phyloP scores from a whole-genome alignment of 2,329 filamentous ascomycete genomes.

The Sporothrix schenckii region DNA sequence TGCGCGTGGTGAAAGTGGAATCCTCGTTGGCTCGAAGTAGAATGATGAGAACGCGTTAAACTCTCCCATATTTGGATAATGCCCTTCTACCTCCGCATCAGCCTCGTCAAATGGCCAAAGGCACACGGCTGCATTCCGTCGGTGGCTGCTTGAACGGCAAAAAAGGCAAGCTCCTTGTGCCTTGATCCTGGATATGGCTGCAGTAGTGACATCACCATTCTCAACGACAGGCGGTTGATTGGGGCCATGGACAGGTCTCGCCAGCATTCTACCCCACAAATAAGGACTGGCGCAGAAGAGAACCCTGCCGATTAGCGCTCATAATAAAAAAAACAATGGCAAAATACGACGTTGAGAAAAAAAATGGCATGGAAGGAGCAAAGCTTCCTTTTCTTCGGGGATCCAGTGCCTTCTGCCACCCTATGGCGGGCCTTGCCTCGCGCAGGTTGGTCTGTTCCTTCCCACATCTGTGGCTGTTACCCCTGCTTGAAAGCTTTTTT shows the following conservation, averaged over 20 bases:
- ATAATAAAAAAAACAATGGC: not conserved
- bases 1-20: not conserved
- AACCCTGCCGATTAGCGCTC: not conserved
- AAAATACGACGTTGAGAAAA: not conserved
- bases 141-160: not conserved
- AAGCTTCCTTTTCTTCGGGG: not conserved
- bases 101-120: not conserved
- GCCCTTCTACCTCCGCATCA: not conserved
- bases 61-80: no score
- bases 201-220: slow-evolving; percentile 28
- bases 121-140: not conserved
- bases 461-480: slow-evolving; percentile 3
- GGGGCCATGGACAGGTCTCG: not conserved
- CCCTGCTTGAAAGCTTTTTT: not conserved
- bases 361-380: not conserved
- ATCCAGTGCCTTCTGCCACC: no score
- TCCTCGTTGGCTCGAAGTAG: slow-evolving; percentile 4
- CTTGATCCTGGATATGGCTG: slow-evolving; percentile 15
- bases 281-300: not conserved
- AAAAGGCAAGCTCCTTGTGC: not conserved
- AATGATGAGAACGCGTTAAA: not conserved
- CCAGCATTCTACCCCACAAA: slow-evolving; percentile 2
- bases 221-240: not conserved
- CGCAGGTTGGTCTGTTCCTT: not conserved
- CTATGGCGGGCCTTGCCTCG: slow-evolving; percentile 5